Evolutionary conservation across 1,284 basidiomycete species (phyloP).

Genomic region (Meripilus lineatus): DNA sequence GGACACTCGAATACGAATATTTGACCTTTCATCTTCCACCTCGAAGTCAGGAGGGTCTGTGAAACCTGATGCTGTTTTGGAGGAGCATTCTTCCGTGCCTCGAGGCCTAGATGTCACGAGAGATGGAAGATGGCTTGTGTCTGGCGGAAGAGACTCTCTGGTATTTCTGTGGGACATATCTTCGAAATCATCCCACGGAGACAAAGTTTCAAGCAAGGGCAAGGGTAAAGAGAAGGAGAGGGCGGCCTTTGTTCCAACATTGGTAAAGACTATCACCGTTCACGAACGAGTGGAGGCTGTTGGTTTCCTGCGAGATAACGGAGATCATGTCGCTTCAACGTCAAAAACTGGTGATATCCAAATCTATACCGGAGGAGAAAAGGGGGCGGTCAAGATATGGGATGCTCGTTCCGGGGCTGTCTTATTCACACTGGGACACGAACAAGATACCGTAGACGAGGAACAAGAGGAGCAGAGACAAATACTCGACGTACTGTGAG

Average conservation of each 20-base stretch:
- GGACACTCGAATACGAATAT: slow-evolving; percentile 87
- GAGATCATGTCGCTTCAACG: slow-evolving; percentile 39
- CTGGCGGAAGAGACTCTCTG: slow-evolving; percentile 87
- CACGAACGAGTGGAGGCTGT: slow-evolving; percentile 87
- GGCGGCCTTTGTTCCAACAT: slow-evolving; percentile 41
- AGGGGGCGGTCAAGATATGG: slow-evolving; percentile 82
- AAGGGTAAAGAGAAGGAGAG: slow-evolving; percentile 46
- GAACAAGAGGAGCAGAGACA: slow-evolving; percentile 77
- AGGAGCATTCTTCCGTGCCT: slow-evolving; percentile 90
- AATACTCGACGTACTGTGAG: slow-evolving; percentile 68
- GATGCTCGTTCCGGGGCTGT: slow-evolving; percentile 65
- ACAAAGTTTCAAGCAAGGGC: slow-evolving; percentile 36
- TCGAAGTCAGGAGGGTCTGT: slow-evolving; percentile 50
- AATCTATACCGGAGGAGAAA: slow-evolving; percentile 88
- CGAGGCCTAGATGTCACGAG: slow-evolving; percentile 80
- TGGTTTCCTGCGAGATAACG: slow-evolving; percentile 59
- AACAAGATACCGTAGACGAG: slow-evolving; percentile 37
- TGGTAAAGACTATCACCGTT: slow-evolving; percentile 83
- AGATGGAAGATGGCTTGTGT: slow-evolving; percentile 85
- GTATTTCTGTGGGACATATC: slow-evolving; percentile 85
- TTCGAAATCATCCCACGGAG: slow-evolving; percentile 23
- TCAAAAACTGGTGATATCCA: slow-evolving; percentile 40
- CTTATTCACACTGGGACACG: slow-evolving; percentile 57
- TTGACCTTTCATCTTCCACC: slow-evolving; percentile 69
- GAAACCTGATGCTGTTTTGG: slow-evolving; percentile 75